Evolutionary conservation across 441 rosid species (phyloP).

Genomic region (Populus hybrid): DNA sequence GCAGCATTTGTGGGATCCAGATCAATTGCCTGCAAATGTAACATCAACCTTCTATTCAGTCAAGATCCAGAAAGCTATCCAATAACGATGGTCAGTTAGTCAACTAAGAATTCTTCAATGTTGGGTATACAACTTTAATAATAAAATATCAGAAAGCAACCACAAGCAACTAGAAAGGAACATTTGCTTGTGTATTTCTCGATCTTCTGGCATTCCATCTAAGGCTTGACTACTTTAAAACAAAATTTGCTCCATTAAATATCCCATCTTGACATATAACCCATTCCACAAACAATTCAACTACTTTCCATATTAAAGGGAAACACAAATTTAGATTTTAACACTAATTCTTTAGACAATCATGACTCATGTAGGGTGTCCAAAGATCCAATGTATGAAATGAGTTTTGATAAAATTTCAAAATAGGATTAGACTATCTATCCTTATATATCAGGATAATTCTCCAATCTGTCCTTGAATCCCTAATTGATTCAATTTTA

Average conservation of each 20-base stretch:
- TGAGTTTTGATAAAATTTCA: too few species aligned
- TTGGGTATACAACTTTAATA: too few species aligned
- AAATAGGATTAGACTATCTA: too few species aligned
- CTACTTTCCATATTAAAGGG: background rate
- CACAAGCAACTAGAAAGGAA: background rate
- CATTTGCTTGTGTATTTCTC: background rate
- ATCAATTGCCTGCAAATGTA: constrained; percentile 71
- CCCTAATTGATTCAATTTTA: too few species aligned
- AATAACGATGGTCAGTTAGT: background rate
- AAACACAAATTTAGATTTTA: background rate
- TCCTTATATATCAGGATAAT: too few species aligned
- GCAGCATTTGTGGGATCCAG: constrained; percentile 73
- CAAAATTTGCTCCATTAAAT: background rate
- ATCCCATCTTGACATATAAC: background rate
- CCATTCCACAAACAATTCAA: background rate
- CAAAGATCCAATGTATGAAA: background rate
- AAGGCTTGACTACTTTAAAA: background rate
- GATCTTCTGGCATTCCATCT: background rate
- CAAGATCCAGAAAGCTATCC: constrained; percentile 1
- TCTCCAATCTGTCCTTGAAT: too few species aligned
- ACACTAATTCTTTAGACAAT: background rate
- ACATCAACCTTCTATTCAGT: constrained; percentile 11
- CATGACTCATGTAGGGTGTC: background rate
- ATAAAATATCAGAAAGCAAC: background rate
- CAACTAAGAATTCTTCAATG: background rate